Percentiles rank a stretch among this genome's conserved stretches.
phyloP scores from a whole-genome alignment of 1,284 basidiomycete species.

The Ganoderma resinaceum region DNA sequence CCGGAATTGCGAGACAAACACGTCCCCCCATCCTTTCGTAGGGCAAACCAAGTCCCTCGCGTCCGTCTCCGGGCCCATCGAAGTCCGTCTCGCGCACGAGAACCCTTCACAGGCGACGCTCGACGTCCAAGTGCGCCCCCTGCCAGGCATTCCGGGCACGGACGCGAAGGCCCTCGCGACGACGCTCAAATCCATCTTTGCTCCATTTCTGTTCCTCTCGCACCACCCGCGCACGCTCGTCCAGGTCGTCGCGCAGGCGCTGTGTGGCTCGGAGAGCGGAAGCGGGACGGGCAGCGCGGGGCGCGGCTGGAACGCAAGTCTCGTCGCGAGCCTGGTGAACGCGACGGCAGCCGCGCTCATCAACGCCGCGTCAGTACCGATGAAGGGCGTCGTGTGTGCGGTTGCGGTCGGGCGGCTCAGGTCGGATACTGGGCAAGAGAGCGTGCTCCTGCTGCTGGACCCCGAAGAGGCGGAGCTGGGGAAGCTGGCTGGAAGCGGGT shows the following conservation, averaged over 20 bases:
- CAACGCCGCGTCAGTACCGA: conserved; percentile 70
- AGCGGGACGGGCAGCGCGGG: conserved; percentile 37
- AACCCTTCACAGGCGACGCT: conserved; percentile 74
- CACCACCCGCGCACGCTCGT: conserved; percentile 72
- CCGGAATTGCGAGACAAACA: not conserved
- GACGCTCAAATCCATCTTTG: conserved; percentile 60
- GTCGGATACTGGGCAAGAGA: conserved; percentile 13
- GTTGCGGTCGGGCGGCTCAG: conserved; percentile 56
- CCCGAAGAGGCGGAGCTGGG: conserved; percentile 55
- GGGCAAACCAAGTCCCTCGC: conserved; percentile 61
- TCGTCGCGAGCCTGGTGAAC: conserved; percentile 68
- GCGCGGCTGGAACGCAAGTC: conserved; percentile 38
- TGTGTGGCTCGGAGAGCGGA: conserved; percentile 46
- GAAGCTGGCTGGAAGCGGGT: conserved; percentile 52
- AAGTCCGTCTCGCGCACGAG: conserved; percentile 69
- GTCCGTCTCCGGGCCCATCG: conserved; percentile 80
- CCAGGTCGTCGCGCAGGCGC: conserved; percentile 72
- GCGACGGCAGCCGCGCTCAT: conserved; percentile 70
- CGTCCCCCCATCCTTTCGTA: conserved; percentile 28
- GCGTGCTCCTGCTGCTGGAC: conserved; percentile 56
- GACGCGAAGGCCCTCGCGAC: conserved; percentile 64
- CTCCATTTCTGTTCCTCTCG: conserved; percentile 64
- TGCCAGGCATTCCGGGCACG: conserved; percentile 69
- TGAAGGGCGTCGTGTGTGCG: conserved; percentile 74
- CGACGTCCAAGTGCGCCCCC: conserved; percentile 72